Evolutionary conservation across 2,329 filamentous ascomycete species (phyloP), one percentile per base, ranked within the genome.

Genomic region (Colletotrichum endophyticum): DNA sequence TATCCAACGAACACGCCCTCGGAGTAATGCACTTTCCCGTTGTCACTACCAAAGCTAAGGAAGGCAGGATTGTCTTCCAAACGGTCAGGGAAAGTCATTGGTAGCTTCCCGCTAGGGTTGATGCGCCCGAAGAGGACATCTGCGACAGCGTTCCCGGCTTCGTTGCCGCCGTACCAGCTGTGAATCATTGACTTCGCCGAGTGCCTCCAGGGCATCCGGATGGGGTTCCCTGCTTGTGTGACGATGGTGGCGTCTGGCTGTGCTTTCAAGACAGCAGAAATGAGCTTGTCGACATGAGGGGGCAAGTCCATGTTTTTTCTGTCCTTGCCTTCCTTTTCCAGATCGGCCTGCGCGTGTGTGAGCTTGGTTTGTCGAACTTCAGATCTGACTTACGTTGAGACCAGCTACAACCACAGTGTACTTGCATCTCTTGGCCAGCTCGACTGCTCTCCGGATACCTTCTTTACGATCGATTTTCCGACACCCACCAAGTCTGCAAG

Each of bases 321-420:
- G 83, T 96, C 94, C 73, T 90, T 88, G 64, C 93, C 93, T 85
- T 95, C 94, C 1, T 91, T 92, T 82, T 95, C 94, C 92, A 93
- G 95, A 80, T 95, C 93, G 67, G 88, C 72, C 72, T 74, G 5
- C 1, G 13, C 12, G 6, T 25, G 15, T n/a, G 19, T 67, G 4
- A 72, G 30, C 25, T 39, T 19, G 8, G n/a, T 12, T 34, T 6
- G 11, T 28, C 15, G 9, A 32, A 34, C 27, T 4, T 22, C 11
- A 22, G 16, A 59, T 1, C 22, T 0, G 2, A 49, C 67, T 34
- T 13, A 74, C 90, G 79, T 94, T 95, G 88, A 78, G 89, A 3
- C 95, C 95, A 2, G 93, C 93, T 80, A 95, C 94, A 67, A 96
- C 87, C 75, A 97, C 89, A 59, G 96, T 95, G 81, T 96, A 93